Percentiles rank a stretch among this genome's conserved stretches.
These are phyloP conservation scores for Cyanidioschyzon merolae DNA, from an alignment of 23 red algal species.

Conservation along the genomic window DNA sequence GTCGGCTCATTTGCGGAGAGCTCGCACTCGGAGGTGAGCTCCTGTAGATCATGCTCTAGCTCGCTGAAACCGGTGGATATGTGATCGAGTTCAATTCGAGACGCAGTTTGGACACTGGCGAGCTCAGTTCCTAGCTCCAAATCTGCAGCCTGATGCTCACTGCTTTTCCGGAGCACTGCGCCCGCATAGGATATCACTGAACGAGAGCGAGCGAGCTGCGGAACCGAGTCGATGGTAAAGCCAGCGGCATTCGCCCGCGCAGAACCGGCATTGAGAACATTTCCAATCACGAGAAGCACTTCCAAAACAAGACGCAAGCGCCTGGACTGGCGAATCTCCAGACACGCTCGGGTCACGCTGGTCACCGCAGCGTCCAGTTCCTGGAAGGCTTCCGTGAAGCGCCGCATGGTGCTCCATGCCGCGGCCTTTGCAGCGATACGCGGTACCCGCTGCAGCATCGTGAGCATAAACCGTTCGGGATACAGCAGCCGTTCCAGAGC, in stretches of 20 bases:
- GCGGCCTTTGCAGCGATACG: background rate
- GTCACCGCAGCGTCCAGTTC: background rate
- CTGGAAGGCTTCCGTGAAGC: background rate
- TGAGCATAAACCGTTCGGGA: background rate
- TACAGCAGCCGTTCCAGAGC: background rate
- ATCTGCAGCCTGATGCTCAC: background rate
- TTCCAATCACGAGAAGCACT: background rate
- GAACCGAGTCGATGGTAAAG: conserved; percentile 8
- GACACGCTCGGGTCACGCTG: background rate
- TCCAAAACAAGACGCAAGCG: conserved; percentile 1
- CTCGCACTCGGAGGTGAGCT: background rate
- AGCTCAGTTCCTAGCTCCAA: background rate
- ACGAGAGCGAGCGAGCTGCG: background rate
- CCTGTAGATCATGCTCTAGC: conserved; percentile 14
- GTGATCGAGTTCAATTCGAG: background rate
- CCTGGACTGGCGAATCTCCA: background rate
- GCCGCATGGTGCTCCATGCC: background rate
- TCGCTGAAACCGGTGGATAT: conserved; percentile 15
- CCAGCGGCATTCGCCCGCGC: background rate
- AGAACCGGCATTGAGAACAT: background rate
- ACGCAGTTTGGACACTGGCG: background rate
- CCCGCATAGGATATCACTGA: background rate
- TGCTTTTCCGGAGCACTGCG: background rate
- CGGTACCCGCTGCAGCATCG: background rate
- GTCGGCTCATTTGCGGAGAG: background rate